Percentiles rank a stretch among this genome's conserved stretches.
phyloP scores from a whole-genome alignment of 2,329 filamentous ascomycete genomes.

The Fusarium burgessii region DNA sequence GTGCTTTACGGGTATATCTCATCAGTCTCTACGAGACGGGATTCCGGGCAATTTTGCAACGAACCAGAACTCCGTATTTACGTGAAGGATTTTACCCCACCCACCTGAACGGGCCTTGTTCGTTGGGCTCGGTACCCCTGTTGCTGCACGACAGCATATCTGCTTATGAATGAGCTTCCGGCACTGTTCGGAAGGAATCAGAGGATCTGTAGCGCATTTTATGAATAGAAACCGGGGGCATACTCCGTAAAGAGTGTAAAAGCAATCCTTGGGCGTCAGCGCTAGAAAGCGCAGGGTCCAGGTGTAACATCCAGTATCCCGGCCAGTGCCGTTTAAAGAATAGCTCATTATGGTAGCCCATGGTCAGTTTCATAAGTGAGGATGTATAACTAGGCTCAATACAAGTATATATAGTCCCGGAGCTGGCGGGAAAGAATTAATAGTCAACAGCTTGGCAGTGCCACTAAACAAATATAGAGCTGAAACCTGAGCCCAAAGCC shows the following conservation, averaged over 20 bases:
- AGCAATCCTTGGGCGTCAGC: not conserved
- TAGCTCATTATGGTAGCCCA: not conserved
- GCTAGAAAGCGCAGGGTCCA: not conserved
- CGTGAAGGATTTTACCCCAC: not conserved
- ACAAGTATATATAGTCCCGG: not conserved
- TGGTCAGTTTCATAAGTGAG: not conserved
- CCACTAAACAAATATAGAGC: too few relatives aligned
- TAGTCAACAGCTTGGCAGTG: too few relatives aligned
- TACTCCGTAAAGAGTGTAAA: too few relatives aligned
- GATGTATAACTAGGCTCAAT: too few relatives aligned
- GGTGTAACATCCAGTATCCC: not conserved
- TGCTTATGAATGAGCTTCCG: not conserved
- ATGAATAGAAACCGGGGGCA: not conserved
- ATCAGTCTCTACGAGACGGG: too few relatives aligned
- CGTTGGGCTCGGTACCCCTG: not conserved
- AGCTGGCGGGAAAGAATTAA: fast-evolving
- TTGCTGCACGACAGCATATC: not conserved
- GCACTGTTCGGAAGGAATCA: not conserved
- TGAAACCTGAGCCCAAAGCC: fast-evolving
- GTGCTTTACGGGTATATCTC: not conserved
- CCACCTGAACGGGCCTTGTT: fast-evolving
- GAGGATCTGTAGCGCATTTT: fast-evolving
- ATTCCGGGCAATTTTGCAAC: fast-evolving
- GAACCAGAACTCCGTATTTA: not conserved
- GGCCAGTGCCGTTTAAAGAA: not conserved